These are phyloP conservation scores for Barnettozyma vustinii DNA, from an alignment of 805 yeast genomes.

Conservation along the genomic window DNA sequence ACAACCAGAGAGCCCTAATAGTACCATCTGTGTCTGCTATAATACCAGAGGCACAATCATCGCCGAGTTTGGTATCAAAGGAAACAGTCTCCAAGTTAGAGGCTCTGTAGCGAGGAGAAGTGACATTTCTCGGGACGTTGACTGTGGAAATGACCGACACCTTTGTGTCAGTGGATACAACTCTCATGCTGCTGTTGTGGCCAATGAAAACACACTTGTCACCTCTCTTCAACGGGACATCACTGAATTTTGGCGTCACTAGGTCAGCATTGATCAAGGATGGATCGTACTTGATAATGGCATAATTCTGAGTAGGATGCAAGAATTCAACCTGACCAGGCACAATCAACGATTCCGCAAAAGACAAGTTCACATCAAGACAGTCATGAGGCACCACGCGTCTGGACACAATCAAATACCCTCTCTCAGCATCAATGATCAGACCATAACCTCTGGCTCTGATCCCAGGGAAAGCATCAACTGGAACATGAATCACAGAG, in stretches of 20 bases:
- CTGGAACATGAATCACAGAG: constrained; percentile 56
- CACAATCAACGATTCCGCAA: constrained; percentile 80
- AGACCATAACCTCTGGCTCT: constrained; percentile 68
- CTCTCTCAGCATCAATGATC: constrained; percentile 73
- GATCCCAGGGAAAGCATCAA: constrained; percentile 70
- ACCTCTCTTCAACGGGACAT: constrained; percentile 60
- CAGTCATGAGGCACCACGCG: constrained; percentile 76
- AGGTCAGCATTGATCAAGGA: constrained; percentile 64
- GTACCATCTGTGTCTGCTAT: constrained; percentile 73
- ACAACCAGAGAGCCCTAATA: constrained; percentile 79
- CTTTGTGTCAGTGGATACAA: constrained; percentile 67
- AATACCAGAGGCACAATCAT: constrained; percentile 76
- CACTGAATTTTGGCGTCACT: constrained; percentile 57
- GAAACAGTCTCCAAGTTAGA: constrained; percentile 75
- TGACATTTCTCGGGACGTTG: constrained; percentile 62
- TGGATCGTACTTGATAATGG: constrained; percentile 80
- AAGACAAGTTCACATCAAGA: constrained; percentile 63
- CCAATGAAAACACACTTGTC: constrained; percentile 78
- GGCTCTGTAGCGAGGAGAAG: constrained; percentile 78
- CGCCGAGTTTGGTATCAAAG: constrained; percentile 65
- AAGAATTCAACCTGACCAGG: constrained; percentile 77
- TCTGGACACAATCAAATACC: constrained; percentile 76
- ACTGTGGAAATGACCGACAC: constrained; percentile 74
- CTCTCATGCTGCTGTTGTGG: constrained; percentile 61
- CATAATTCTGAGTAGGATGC: constrained; percentile 85